Conservation (phyloP, 495 filamentous ascomycete species). For the Cairneyella variabilis region DNA sequence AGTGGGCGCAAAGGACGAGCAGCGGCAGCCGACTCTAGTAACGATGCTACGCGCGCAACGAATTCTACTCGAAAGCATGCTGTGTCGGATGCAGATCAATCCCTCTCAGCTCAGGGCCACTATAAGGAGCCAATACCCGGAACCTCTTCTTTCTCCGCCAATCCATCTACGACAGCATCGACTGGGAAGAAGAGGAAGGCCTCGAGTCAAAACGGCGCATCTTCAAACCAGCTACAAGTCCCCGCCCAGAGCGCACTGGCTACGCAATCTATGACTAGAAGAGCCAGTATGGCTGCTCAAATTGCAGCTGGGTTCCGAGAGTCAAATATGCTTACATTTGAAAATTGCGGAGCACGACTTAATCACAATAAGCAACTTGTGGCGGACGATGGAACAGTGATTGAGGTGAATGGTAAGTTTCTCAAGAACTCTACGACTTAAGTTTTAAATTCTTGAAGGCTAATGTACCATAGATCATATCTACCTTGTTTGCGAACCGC, state of each 20-base stretch:
- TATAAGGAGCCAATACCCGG: constrained; percentile 57
- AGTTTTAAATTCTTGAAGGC: background rate
- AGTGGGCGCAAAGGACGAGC: constrained; percentile 10
- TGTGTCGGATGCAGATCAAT: constrained; percentile 42
- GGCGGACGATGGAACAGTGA: constrained; percentile 85
- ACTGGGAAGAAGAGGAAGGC: constrained; percentile 78
- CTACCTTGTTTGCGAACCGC: constrained; percentile 95
- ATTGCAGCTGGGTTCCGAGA: constrained; percentile 31
- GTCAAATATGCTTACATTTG: constrained; percentile 87
- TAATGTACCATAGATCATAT: constrained; percentile 69
- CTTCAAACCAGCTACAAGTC: constrained; percentile 22
- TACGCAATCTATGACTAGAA: constrained; percentile 35
- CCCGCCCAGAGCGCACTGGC: constrained; percentile 36
- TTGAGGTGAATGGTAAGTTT: constrained; percentile 79
- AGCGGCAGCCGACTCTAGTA: constrained; percentile 12
- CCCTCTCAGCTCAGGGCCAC: constrained; percentile 21
- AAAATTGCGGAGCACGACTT: constrained; percentile 60
- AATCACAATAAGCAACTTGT: constrained; percentile 69
- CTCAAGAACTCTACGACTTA: background rate
- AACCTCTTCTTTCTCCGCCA: constrained; percentile 54
- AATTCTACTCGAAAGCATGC: constrained; percentile 21
- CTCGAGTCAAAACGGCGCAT: constrained; percentile 32
- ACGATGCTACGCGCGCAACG: background rate
- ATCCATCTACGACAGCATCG: constrained; percentile 18
- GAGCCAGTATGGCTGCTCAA: constrained; percentile 36